Percentiles rank a stretch among this genome's conserved stretches.
Conservation (phyloP, 495 filamentous ascomycete species). For the Penicillium goetzii region DNA sequence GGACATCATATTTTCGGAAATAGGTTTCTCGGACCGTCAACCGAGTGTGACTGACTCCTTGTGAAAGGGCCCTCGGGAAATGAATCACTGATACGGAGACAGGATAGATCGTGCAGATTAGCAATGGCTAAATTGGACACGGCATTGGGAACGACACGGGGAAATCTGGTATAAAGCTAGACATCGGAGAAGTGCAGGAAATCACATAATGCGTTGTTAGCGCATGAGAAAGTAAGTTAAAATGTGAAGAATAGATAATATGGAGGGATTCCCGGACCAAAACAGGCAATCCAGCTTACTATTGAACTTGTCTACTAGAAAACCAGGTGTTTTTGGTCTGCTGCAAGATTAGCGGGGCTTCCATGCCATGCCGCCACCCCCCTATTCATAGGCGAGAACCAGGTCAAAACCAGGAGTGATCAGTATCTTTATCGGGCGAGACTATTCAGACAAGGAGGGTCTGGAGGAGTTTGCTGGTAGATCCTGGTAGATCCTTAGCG, state of each 20-base stretch:
- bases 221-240: background rate
- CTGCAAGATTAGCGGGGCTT: conserved; percentile 5
- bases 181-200: background rate
- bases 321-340: background rate
- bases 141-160: background rate
- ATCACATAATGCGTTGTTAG: background rate
- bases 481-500: background rate
- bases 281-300: conserved; percentile 9
- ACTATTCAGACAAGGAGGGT: background rate
- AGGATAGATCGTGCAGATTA: background rate
- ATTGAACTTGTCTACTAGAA: background rate
- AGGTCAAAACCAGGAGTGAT: conserved; percentile 1
- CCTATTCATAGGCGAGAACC: background rate
- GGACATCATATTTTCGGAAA: conserved; percentile 1
- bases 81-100: background rate
- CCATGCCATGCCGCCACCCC: conserved; percentile 6
- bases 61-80: background rate
- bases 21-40: conserved; percentile 1
- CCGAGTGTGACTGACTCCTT: conserved; percentile 1
- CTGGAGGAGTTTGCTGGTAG: background rate
- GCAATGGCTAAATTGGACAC: conserved; percentile 6
- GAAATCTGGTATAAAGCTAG: background rate
- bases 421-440: background rate
- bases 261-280: conserved; percentile 8
- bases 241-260: background rate